These are phyloP conservation scores for Hypoxylon fragiforme DNA, from an alignment of 495 filamentous ascomycete genomes.

Conservation along the genomic window DNA sequence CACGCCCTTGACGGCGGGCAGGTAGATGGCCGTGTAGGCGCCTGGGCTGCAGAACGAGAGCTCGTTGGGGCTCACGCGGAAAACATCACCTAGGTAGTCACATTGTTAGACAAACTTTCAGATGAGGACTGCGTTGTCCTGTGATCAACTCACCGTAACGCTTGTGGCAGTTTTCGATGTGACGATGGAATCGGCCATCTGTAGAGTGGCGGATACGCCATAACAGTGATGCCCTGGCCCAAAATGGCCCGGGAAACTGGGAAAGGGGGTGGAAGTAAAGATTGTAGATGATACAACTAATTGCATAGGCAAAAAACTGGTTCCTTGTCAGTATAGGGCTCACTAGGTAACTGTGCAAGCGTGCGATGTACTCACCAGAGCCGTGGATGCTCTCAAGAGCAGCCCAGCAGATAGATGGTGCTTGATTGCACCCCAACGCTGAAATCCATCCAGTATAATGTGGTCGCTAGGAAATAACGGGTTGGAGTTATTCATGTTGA, in stretches of 20 bases:
- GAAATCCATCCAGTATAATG: too few species aligned
- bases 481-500: too few species aligned
- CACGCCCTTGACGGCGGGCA: slow-evolving; percentile 28
- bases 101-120: background rate
- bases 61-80: slow-evolving; percentile 51
- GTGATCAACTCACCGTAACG: slow-evolving; percentile 13
- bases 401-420: too few species aligned
- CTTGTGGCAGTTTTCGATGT: too few species aligned
- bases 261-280: slow-evolving; percentile 50
- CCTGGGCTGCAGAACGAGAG: slow-evolving; percentile 43
- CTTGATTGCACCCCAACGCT: too few species aligned
- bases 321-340: too few species aligned
- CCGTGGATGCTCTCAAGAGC: too few species aligned
- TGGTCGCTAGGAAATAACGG: too few species aligned
- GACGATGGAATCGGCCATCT: slow-evolving; percentile 16
- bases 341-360: too few species aligned
- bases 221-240: slow-evolving; percentile 10
- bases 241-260: slow-evolving; percentile 48
- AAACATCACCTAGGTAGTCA: slow-evolving; percentile 37
- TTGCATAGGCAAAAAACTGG: background rate
- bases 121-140: slow-evolving; percentile 15
- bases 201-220: slow-evolving; percentile 24
- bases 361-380: too few species aligned
- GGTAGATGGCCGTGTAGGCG: slow-evolving; percentile 50
- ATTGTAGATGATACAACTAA: slow-evolving; percentile 39